Conservation (phyloP, 2,329 filamentous ascomycete genomes). For the Hypoxylon sp. region DNA sequence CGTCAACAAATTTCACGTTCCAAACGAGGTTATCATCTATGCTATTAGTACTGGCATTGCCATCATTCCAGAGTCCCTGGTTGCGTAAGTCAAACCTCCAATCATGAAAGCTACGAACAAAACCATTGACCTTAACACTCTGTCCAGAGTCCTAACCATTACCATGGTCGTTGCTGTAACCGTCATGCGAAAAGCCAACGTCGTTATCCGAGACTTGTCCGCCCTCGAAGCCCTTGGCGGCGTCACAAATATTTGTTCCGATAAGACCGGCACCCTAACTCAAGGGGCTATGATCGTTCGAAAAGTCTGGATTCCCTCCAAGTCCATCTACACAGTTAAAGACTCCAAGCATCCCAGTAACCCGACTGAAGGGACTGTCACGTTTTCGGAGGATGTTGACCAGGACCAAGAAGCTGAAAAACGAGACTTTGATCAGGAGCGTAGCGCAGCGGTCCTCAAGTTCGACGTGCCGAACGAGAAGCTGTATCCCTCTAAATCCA, state of each 20-base stretch:
- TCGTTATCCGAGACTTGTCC: slow-evolving; percentile 75
- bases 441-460: slow-evolving; percentile 70
- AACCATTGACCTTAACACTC: slow-evolving; percentile 33
- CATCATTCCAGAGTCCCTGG: slow-evolving; percentile 74
- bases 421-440: slow-evolving; percentile 70
- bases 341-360: slow-evolving; percentile 72
- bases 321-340: slow-evolving; percentile 70
- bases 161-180: slow-evolving; percentile 77
- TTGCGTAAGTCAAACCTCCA: slow-evolving; percentile 61
- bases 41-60: slow-evolving; percentile 71
- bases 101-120: neutral
- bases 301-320: slow-evolving; percentile 73
- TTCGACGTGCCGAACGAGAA: slow-evolving; percentile 74
- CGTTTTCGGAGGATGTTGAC: slow-evolving; percentile 58
- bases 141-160: slow-evolving; percentile 71
- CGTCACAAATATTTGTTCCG: slow-evolving; percentile 79
- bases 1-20: slow-evolving; percentile 66
- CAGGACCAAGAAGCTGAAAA: slow-evolving; percentile 56
- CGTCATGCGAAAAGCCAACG: slow-evolving; percentile 73
- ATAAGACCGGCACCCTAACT: slow-evolving; percentile 79
- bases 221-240: slow-evolving; percentile 77
- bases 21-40: slow-evolving; percentile 68
- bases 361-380: slow-evolving; percentile 70
- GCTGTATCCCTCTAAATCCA: slow-evolving; percentile 56
- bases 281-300: slow-evolving; percentile 78